Evolutionary conservation across 140 eudicot species (phyloP).

Genomic region (Cichorium intybus): DNA sequence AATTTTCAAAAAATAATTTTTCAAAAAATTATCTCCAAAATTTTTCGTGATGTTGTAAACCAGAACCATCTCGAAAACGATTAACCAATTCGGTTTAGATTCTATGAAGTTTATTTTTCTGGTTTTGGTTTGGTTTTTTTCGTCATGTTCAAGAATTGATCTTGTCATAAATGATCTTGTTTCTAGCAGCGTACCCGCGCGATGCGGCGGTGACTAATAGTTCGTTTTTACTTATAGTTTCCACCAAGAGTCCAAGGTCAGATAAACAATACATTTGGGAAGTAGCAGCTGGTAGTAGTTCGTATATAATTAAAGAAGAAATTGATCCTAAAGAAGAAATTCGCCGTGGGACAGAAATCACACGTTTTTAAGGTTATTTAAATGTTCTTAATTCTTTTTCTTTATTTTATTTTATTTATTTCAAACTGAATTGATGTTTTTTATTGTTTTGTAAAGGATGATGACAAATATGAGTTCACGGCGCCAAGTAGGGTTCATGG

Average conservation of each 20-base stretch:
- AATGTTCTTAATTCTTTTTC: background rate
- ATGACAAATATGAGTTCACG: slow-evolving; percentile 92
- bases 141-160: too few species aligned
- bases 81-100: too few species aligned
- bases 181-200: too few species aligned
- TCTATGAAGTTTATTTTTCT: too few species aligned
- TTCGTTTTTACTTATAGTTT: too few species aligned
- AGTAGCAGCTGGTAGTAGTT: slow-evolving; percentile 81
- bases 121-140: too few species aligned
- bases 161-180: too few species aligned
- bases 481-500: slow-evolving; percentile 77
- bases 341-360: slow-evolving; percentile 83
- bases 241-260: slow-evolving; percentile 86
- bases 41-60: too few species aligned
- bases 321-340: slow-evolving; percentile 74
- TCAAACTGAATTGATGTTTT: background rate
- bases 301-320: slow-evolving; percentile 76
- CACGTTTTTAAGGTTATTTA: slow-evolving; percentile 72
- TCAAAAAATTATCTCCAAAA: too few species aligned
- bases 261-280: slow-evolving; percentile 96
- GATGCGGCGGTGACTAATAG: too few species aligned
- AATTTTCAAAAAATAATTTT: too few species aligned
- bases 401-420: background rate
- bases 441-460: slow-evolving; percentile 54
- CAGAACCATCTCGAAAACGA: too few species aligned